Evolutionary conservation across 257 asterid species (phyloP).

Genomic region (Cruciata laevipes): DNA sequence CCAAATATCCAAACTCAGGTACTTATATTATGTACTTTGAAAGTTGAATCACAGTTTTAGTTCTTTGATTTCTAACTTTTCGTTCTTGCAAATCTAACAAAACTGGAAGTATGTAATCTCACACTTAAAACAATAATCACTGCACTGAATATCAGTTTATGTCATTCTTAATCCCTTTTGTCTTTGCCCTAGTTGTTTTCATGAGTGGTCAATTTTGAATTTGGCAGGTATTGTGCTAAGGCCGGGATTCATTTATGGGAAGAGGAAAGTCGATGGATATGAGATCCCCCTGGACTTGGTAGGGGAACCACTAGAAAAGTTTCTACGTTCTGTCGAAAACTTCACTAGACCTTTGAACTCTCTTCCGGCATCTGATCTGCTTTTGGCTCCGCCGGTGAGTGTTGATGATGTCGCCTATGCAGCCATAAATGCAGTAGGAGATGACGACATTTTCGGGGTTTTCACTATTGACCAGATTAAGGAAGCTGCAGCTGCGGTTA

Average conservation of each 20-base stretch:
- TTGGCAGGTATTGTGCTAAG: slow-evolving; percentile 76
- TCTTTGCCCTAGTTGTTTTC: not conserved
- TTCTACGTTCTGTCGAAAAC: slow-evolving; percentile 50
- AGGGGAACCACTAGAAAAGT: slow-evolving; percentile 75
- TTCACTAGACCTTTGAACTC: slow-evolving; percentile 72
- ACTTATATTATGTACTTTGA: not conserved
- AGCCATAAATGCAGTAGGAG: slow-evolving; percentile 57
- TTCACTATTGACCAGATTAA: slow-evolving; percentile 89
- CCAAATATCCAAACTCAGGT: slow-evolving; percentile 87
- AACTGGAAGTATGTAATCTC: not conserved
- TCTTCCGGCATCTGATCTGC: slow-evolving; percentile 81
- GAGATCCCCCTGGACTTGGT: slow-evolving; percentile 87
- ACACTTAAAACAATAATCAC: not conserved
- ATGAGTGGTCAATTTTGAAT: slow-evolving; percentile 5
- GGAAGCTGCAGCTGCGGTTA: slow-evolving; percentile 75
- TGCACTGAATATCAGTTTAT: not conserved
- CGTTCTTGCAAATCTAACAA: not conserved
- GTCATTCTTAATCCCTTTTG: not conserved
- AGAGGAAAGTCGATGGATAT: slow-evolving; percentile 68
- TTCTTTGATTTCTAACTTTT: not conserved
- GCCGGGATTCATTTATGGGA: slow-evolving; percentile 90
- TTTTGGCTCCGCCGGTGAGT: slow-evolving; percentile 85
- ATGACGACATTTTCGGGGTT: slow-evolving; percentile 77
- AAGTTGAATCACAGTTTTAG: not conserved
- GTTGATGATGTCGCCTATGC: slow-evolving; percentile 87